A percentile compares a stretch with the other conserved stretches of the same genome.
phyloP scores from a whole-genome alignment of 805 yeast genomes.

The Candida boidinii region DNA sequence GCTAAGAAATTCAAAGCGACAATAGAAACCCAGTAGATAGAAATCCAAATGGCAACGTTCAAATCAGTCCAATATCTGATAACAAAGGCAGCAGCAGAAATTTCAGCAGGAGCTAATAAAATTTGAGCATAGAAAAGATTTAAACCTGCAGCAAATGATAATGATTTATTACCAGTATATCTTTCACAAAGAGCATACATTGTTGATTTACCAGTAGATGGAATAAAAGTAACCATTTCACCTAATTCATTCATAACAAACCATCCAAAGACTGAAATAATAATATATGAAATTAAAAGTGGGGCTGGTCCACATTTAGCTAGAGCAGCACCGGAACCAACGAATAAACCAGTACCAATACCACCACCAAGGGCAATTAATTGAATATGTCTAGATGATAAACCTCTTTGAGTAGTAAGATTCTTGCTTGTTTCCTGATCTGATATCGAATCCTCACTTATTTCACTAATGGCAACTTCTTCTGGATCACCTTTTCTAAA shows the following conservation, averaged over 20 bases:
- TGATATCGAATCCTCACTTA: too few species aligned
- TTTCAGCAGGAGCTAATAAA: slow-evolving; percentile 34
- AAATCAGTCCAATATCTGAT: slow-evolving; percentile 48
- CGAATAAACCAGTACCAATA: slow-evolving; percentile 55
- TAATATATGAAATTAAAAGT: slow-evolving; percentile 49
- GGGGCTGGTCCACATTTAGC: slow-evolving; percentile 23
- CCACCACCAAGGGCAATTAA: slow-evolving; percentile 68
- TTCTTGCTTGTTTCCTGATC: too few species aligned
- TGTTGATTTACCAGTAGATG: slow-evolving; percentile 44
- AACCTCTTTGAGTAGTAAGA: slow-evolving; percentile 27
- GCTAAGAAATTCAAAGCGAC: slow-evolving; percentile 40
- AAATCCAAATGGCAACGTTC: slow-evolving; percentile 53
- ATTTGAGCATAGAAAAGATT: slow-evolving; percentile 27
- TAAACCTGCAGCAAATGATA: slow-evolving; percentile 26
- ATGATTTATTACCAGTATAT: slow-evolving; percentile 19
- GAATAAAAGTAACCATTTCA: slow-evolving; percentile 56
- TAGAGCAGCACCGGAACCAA: slow-evolving; percentile 40
- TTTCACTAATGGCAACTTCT: too few species aligned
- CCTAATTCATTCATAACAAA: slow-evolving; percentile 58
- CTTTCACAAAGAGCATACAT: slow-evolving; percentile 17
- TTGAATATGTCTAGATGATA: slow-evolving; percentile 43
- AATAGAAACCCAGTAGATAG: slow-evolving; percentile 41
- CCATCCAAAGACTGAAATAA: slow-evolving; percentile 56
- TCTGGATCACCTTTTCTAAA: too few species aligned
- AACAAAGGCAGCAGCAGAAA: slow-evolving; percentile 55